Evolutionary conservation across 805 yeast genomes (phyloP), one percentile per base, ranked within the genome.

Genomic region (Vanderwaltozyma yarrowii): DNA sequence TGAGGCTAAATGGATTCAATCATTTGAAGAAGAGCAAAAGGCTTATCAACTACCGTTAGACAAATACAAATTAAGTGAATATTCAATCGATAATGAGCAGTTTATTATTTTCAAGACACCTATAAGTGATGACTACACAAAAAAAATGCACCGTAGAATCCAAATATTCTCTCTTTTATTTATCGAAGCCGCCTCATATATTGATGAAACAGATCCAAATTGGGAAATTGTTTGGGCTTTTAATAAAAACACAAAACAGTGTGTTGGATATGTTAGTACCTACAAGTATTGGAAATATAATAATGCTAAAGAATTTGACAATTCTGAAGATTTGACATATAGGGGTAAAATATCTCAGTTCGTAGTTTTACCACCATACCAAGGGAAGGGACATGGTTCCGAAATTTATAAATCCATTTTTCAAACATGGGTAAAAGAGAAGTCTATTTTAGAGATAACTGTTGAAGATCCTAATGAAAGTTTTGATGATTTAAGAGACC

Each of bases 381-480:
- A 89, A 57, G 73, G 78, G 5, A 63, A 69, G 34, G 74, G 78
- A 0, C 76, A 85, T 37, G 98, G 98, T 2, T 71, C 76, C 4
- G 56, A 61, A 14, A 60, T 89, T 21, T 89, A 89, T 56, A 61
- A 66, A 10, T 43, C 69, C 0, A 59, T 92, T 7, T 67, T 73
- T 39, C 63, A 68, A 2, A 44, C 56, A 32, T 86, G 94, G 82
- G 47, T 66, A 3, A 45, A 51, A 0, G 81, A 83, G 45, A 51
- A 56, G 0, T 42, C 52, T 2, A 74, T 87, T 18, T 60, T 64
- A 25, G 94, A 88, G 49, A 70, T 92, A 29, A 85, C 89, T 0
- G 86, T 92, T 4, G 97, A 92, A 56, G 98, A 92, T 56, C 97
- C 97, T 3, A 83, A 81, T 52, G 96, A 87, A 54, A 75, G 76